A percentile compares a stretch with the other conserved stretches of the same genome.
phyloP scores from a whole-genome alignment of 192 early-diverging fungal genomes.

The Coemansia sp. region DNA sequence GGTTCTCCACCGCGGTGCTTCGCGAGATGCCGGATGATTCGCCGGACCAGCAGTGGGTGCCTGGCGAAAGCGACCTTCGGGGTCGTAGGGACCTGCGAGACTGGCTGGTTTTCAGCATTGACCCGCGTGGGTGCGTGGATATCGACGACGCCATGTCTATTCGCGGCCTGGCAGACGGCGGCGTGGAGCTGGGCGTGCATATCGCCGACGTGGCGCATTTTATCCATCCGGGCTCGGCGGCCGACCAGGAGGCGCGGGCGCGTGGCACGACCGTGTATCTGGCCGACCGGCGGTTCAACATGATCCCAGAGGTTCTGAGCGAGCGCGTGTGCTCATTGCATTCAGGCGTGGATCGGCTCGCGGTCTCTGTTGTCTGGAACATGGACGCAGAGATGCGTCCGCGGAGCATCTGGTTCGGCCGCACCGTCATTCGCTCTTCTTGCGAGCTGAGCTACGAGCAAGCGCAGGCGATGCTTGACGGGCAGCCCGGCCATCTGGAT shows the following conservation, averaged over 20 bases:
- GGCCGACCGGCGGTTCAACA: slow-evolving; percentile 80
- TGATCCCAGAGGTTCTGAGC: slow-evolving; percentile 74
- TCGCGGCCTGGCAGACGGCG: slow-evolving; percentile 48
- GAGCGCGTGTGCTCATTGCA: slow-evolving; percentile 74
- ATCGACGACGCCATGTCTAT: slow-evolving; percentile 81
- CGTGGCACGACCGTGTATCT: slow-evolving; percentile 78
- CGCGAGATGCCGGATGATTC: slow-evolving; percentile 70
- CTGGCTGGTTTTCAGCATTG: slow-evolving; percentile 66
- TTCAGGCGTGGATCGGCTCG: slow-evolving; percentile 65
- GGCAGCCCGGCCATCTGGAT: slow-evolving; percentile 50
- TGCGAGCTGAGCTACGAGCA: slow-evolving; percentile 79
- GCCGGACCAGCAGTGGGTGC: slow-evolving; percentile 57
- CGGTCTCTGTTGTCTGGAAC: slow-evolving; percentile 74
- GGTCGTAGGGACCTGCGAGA: slow-evolving; percentile 42
- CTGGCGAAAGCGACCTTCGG: slow-evolving; percentile 34
- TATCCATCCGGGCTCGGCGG: slow-evolving; percentile 62
- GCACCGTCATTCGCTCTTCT: slow-evolving; percentile 71
- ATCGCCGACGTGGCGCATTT: slow-evolving; percentile 79
- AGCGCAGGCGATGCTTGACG: slow-evolving; percentile 71
- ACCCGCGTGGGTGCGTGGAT: slow-evolving; percentile 76
- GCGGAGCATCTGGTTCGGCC: slow-evolving; percentile 69
- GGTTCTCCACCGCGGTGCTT: slow-evolving; percentile 64
- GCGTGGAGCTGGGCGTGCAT: slow-evolving; percentile 73
- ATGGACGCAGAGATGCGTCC: slow-evolving; percentile 58
- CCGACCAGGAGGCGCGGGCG: slow-evolving; percentile 70